These are phyloP conservation scores for Aureobasidium pullulans DNA, from an alignment of 2,329 filamentous ascomycete species.

Conservation along the genomic window DNA sequence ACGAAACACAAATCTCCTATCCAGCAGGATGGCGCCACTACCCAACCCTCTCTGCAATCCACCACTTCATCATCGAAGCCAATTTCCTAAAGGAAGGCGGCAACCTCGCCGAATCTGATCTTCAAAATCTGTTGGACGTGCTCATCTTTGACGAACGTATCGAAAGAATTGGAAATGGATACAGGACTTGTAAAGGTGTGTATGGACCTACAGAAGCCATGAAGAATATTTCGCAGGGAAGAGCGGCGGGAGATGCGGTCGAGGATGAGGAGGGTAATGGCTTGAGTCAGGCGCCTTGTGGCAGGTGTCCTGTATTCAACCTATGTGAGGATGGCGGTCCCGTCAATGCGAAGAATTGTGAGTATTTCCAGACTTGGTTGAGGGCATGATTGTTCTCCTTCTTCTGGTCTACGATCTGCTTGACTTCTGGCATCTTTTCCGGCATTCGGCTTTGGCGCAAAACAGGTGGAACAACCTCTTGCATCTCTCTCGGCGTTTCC, in stretches of 20 bases:
- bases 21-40: slow-evolving; percentile 50
- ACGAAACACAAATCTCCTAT: slow-evolving; percentile 24
- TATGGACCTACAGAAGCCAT: slow-evolving; percentile 18
- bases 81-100: slow-evolving; percentile 61
- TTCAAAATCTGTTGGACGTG: slow-evolving; percentile 79
- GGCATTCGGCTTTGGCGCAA: too few species aligned
- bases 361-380: slow-evolving; percentile 86
- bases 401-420: background rate
- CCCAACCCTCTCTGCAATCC: slow-evolving; percentile 72
- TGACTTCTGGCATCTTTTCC: background rate
- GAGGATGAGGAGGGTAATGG: slow-evolving; percentile 55
- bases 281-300: slow-evolving; percentile 83
- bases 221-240: slow-evolving; percentile 15
- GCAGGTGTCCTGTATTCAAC: slow-evolving; percentile 85
- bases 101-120: slow-evolving; percentile 56
- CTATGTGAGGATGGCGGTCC: slow-evolving; percentile 86
- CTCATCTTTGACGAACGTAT: slow-evolving; percentile 82
- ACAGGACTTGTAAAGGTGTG: slow-evolving; percentile 36
- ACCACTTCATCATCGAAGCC: slow-evolving; percentile 60
- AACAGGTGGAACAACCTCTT: background rate
- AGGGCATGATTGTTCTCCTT: slow-evolving; percentile 22
- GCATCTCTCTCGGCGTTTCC: background rate
- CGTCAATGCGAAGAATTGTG: slow-evolving; percentile 81
- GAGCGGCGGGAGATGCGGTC: slow-evolving; percentile 26
- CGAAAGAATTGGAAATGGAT: slow-evolving; percentile 52